phyloP scores from a whole-genome alignment of 148 eudicot genomes.

The Talinum fruticosum region DNA sequence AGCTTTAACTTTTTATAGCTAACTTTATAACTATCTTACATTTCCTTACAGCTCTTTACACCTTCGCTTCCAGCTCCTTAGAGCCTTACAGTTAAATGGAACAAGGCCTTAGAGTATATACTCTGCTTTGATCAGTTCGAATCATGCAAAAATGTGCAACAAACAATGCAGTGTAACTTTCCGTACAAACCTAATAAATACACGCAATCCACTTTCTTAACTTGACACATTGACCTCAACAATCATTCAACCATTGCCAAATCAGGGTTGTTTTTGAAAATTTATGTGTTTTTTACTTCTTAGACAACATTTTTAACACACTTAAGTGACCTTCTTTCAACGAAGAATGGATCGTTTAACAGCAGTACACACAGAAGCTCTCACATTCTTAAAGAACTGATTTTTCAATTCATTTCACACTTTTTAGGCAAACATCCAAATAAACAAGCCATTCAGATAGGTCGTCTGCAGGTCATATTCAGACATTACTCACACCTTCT shows the following conservation, averaged over 20 bases:
- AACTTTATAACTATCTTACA: no score
- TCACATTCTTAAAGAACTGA: background rate
- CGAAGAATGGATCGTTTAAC: background rate
- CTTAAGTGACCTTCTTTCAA: no score
- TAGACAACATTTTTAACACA: background rate
- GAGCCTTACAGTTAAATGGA: no score
- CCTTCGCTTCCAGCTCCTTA: no score
- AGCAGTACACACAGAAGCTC: background rate
- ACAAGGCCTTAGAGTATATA: no score
- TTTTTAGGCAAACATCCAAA: no score
- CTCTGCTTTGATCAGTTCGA: background rate
- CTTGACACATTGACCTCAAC: background rate
- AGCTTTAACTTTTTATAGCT: no score
- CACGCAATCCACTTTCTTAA: background rate
- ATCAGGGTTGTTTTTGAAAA: background rate
- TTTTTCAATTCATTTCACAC: no score
- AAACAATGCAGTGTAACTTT: background rate
- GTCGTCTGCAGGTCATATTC: no score
- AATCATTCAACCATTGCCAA: background rate
- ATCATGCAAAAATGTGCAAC: background rate
- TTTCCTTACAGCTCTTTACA: no score
- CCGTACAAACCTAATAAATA: background rate
- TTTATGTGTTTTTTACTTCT: background rate
- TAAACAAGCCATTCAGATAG: no score
- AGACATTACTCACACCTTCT: no score